Base-by-base conservation (phyloP, 495 filamentous ascomycete genomes). In the Oidiodendron maius region DNA sequence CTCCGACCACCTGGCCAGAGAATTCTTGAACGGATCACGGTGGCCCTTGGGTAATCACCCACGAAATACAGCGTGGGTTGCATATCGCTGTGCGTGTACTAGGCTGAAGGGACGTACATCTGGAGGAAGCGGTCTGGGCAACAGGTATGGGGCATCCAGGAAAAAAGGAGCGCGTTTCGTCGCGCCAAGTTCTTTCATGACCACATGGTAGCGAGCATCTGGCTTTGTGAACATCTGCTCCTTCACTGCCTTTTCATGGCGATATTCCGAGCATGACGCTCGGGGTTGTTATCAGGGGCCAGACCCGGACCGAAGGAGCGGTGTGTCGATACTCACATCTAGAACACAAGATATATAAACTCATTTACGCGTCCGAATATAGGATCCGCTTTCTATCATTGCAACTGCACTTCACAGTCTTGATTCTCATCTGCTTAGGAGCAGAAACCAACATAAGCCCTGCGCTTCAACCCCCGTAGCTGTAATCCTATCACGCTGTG, bases 61-160 rank as follows among this genome's bases (percentile, higher is more conserved):
- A 62, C 51, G 51, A 70, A 67, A 39, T 37, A 44, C 44, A 69
- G 63, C 4, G 45, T 55, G 0, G 34, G 9, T 2, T 62, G 61
- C 51, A 61, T 67, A 54, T 71, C 68, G 24, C 52, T 51, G 4
- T 62, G 50, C 11, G 61, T 66, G 20, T 68, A 64, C 34, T 69
- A 57, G 21, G 66, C 48, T 1, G 59, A 61, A 2, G 64, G 61
- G 12, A 64, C 60, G 41, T 65, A 67, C 24, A 65, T 46, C 44
- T 70, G 68, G 25, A 68, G 38, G 23, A 58, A 59, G 18, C 53
- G 44, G 23, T 51, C 37, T 20, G 53, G 51, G n/a, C 37, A 54
- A 42, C 21, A 48, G 42, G 46, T 66, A 65, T 24, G 59, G 58
- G 20, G 58, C 55, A 38, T 62, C 61, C 10, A 61, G 2, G n/a